A percentile compares a stretch with the other conserved stretches of the same genome.
Evolutionary conservation across 2,329 filamentous ascomycete genomes (phyloP).

Genomic region (Anthostomella pinea): DNA sequence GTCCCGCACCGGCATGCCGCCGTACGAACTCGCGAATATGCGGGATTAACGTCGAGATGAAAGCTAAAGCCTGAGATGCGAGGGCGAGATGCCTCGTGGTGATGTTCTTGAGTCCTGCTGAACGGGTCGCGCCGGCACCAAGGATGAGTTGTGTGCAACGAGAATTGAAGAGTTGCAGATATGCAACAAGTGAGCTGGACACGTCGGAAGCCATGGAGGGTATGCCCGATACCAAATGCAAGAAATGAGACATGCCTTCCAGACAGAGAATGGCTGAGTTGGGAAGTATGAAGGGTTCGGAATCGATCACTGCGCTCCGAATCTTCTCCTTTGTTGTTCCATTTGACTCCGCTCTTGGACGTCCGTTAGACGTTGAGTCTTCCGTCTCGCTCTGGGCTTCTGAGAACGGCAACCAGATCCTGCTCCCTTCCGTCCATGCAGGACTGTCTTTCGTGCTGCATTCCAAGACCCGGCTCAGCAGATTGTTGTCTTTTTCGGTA

Average conservation of each 20-base stretch:
- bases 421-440: slow-evolving; percentile 61
- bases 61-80: slow-evolving; percentile 83
- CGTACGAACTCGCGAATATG: slow-evolving; percentile 90
- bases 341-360: slow-evolving; percentile 42
- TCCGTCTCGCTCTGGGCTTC: slow-evolving; percentile 37
- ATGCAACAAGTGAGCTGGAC: slow-evolving; percentile 74
- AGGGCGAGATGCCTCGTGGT: slow-evolving; percentile 93
- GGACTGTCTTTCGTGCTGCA: slow-evolving; percentile 68
- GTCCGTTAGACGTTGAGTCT: slow-evolving; percentile 24
- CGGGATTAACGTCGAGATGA: slow-evolving; percentile 82
- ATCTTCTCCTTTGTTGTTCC: slow-evolving; percentile 59
- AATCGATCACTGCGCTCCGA: slow-evolving; percentile 74
- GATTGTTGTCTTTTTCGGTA: slow-evolving; percentile 54
- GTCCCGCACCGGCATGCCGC: slow-evolving; percentile 60
- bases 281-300: slow-evolving; percentile 81
- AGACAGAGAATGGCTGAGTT: slow-evolving; percentile 80
- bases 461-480: slow-evolving; percentile 64
- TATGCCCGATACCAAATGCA: slow-evolving; percentile 79
- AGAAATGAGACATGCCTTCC: slow-evolving; percentile 75
- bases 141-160: slow-evolving; percentile 95
- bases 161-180: slow-evolving; percentile 91
- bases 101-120: slow-evolving; percentile 91
- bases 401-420: slow-evolving; percentile 52
- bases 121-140: slow-evolving; percentile 84
- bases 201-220: slow-evolving; percentile 88